These are phyloP conservation scores for Solanum rostratum DNA, from an alignment of 257 asterid species.

Conservation along the genomic window DNA sequence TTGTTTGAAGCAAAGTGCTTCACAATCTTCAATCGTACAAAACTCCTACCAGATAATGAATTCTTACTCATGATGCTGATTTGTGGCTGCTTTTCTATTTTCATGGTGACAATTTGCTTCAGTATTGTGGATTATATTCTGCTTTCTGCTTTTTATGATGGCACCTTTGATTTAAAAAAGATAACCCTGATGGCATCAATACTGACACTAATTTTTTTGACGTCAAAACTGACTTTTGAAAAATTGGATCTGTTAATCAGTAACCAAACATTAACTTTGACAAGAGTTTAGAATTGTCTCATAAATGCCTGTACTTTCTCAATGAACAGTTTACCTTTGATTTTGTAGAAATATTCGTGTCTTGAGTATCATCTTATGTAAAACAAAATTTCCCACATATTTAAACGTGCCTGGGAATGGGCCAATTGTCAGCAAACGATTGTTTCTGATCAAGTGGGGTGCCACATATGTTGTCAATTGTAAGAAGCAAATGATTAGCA, in stretches of 20 bases:
- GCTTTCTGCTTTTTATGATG: not conserved
- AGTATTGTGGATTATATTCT: not conserved
- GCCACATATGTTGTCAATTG: too few relatives aligned
- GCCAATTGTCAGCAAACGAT: not conserved
- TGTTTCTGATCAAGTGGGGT: not conserved
- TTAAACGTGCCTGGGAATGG: too few relatives aligned
- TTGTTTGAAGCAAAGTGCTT: not conserved
- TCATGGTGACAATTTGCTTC: not conserved
- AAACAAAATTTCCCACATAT: not conserved
- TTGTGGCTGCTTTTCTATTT: not conserved
- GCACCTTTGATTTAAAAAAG: not conserved
- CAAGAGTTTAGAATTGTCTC: not conserved
- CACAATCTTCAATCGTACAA: not conserved
- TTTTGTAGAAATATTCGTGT: too few relatives aligned
- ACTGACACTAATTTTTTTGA: not conserved
- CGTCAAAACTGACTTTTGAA: not conserved
- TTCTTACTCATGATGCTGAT: not conserved
- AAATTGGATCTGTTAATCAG: not conserved
- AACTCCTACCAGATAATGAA: not conserved
- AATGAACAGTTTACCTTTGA: not conserved
- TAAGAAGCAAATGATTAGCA: too few relatives aligned
- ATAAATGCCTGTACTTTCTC: not conserved
- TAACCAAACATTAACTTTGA: not conserved
- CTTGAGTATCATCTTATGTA: not conserved
- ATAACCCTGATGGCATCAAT: not conserved